Evolutionary conservation across 2,329 filamentous ascomycete genomes (phyloP).

Genomic region (Colletotrichum tofieldiae): DNA sequence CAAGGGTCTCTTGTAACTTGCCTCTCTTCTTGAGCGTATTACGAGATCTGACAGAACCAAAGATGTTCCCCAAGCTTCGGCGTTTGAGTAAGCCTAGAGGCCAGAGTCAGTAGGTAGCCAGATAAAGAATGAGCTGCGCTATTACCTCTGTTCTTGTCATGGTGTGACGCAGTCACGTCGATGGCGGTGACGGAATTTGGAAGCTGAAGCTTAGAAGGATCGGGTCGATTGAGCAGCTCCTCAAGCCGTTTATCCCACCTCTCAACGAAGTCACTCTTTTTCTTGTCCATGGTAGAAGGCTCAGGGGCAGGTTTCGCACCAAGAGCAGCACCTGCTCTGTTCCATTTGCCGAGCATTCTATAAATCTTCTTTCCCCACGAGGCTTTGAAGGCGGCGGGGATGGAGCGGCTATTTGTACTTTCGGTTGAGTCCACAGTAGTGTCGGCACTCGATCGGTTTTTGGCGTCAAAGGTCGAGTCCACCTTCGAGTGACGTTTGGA

Average conservation of each 20-base stretch:
- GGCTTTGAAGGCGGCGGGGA: not conserved
- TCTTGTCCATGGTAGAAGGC: not conserved
- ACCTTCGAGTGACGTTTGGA: not conserved
- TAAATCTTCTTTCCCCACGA: not conserved
- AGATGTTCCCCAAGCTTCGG: conserved; percentile 12
- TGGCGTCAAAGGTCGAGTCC: not conserved
- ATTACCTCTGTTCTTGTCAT: not conserved
- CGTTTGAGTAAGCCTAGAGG: conserved; percentile 2
- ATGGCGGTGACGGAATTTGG: not conserved
- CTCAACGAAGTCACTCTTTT: not conserved
- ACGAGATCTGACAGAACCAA: conserved; percentile 8
- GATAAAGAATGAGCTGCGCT: not conserved
- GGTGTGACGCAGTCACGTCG: not conserved
- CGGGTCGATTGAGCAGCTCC: conserved; percentile 1
- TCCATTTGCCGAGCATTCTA: not conserved
- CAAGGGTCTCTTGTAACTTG: not conserved
- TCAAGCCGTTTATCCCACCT: not conserved
- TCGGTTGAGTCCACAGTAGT: not conserved
- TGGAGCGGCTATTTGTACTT: not conserved
- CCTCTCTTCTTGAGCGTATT: conserved; percentile 6
- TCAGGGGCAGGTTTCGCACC: not conserved
- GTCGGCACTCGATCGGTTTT: not conserved
- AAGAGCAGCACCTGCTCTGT: not conserved
- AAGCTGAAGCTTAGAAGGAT: not conserved
- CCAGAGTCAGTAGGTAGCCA: not conserved